Conservation (phyloP, 2,329 filamentous ascomycete genomes). For the Rutstroemia sp. region DNA sequence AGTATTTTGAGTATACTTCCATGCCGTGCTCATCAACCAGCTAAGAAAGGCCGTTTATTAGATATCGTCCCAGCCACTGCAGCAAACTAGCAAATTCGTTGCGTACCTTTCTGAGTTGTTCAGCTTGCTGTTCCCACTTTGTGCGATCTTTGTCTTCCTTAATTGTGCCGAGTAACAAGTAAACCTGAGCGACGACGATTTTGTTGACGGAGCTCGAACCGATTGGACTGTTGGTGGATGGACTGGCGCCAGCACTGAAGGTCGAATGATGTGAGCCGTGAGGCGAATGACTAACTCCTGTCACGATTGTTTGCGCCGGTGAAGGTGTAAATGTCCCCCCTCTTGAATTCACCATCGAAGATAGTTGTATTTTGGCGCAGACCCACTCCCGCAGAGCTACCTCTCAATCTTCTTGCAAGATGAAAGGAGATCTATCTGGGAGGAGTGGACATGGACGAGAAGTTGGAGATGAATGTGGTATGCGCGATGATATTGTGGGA, state of each 20-base stretch:
- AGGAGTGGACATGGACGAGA: constrained; percentile 24
- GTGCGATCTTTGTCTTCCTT: constrained; percentile 87
- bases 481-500: constrained; percentile 2
- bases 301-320: constrained; percentile 30
- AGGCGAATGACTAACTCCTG: constrained; percentile 30
- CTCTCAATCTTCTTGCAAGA: constrained; percentile 27
- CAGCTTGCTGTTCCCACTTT: constrained; percentile 88
- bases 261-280: constrained; percentile 40
- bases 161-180: constrained; percentile 86
- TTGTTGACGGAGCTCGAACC: constrained; percentile 66
- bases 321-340: constrained; percentile 32
- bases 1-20: constrained; percentile 96
- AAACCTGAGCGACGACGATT: constrained; percentile 92
- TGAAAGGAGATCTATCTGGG: constrained; percentile 29
- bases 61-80: constrained; percentile 4
- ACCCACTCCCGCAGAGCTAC: constrained; percentile 30
- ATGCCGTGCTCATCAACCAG: constrained; percentile 97
- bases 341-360: constrained; percentile 33
- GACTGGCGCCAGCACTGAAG: constrained; percentile 30
- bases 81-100: background rate
- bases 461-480: background rate
- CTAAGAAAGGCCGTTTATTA: constrained; percentile 36
- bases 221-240: constrained; percentile 33
- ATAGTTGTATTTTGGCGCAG: constrained; percentile 28
- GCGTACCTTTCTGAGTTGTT: constrained; percentile 84